Evolutionary conservation across 768 basidiomycete species (phyloP).

Genomic region (Mrakia frigida): DNA sequence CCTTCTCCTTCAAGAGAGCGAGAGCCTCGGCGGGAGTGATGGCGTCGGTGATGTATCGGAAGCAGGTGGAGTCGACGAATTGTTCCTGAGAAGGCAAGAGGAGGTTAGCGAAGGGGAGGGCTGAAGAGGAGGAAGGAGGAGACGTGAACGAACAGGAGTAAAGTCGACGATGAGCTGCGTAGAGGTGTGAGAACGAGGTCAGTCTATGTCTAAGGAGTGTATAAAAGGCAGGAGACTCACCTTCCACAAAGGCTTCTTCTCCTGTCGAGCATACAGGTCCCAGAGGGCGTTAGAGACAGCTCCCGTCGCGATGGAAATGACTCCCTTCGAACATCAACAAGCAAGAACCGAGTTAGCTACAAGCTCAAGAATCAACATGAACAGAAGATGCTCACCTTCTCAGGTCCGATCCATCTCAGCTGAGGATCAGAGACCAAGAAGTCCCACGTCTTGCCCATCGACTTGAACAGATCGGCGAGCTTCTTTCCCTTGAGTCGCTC

Average conservation of each 20-base stretch:
- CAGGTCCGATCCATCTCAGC: slow-evolving; percentile 65
- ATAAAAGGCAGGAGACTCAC: neutral
- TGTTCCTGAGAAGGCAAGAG: slow-evolving; percentile 1
- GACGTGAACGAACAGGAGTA: slow-evolving; percentile 51
- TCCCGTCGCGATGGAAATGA: slow-evolving; percentile 82
- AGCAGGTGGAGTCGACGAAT: slow-evolving; percentile 25
- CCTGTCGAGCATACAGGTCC: slow-evolving; percentile 73
- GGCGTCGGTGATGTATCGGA: slow-evolving; percentile 77
- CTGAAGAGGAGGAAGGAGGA: neutral
- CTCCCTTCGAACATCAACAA: slow-evolving; percentile 50
- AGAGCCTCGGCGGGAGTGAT: slow-evolving; percentile 88
- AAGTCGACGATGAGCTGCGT: slow-evolving; percentile 70
- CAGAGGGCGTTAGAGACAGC: slow-evolving; percentile 89
- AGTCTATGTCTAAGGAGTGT: neutral
- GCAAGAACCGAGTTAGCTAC: too few species aligned
- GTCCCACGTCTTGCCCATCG: slow-evolving; percentile 90
- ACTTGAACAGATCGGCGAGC: slow-evolving; percentile 70
- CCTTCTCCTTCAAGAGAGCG: slow-evolving; percentile 69
- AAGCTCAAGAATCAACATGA: too few species aligned
- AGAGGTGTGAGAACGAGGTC: neutral
- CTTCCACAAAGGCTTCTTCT: slow-evolving; percentile 88
- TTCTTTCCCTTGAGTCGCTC: slow-evolving; percentile 76
- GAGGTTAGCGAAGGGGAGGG: neutral
- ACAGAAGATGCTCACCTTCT: neutral
- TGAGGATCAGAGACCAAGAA: slow-evolving; percentile 83